Percentiles rank a stretch among this genome's conserved stretches.
Evolutionary conservation across 2,329 filamentous ascomycete genomes (phyloP).

Genomic region (Ophiostoma novo-ulmi): DNA sequence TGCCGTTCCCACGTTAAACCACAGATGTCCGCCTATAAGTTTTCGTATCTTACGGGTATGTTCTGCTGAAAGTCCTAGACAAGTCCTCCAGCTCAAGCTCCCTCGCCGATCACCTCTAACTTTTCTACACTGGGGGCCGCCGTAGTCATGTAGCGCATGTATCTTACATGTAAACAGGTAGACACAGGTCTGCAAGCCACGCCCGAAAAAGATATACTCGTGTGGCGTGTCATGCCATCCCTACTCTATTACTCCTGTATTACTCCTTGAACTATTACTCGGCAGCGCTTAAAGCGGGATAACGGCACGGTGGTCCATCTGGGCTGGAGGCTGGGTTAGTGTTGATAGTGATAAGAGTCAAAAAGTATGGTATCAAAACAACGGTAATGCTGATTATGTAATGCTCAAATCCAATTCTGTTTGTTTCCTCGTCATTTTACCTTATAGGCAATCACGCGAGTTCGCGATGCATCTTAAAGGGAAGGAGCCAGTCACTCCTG

Average conservation of each 20-base stretch:
- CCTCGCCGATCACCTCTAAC: not conserved
- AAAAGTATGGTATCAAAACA: too few relatives aligned
- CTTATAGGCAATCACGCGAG: not conserved
- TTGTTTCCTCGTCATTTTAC: not conserved
- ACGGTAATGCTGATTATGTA: not conserved
- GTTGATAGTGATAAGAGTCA: not conserved
- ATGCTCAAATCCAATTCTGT: not conserved
- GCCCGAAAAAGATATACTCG: not conserved
- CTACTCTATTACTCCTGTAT: not conserved
- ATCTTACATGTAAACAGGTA: not conserved
- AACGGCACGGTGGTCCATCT: not conserved
- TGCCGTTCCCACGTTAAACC: not conserved
- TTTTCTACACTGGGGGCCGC: not conserved
- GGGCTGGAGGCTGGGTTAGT: not conserved
- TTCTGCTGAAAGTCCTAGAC: not conserved
- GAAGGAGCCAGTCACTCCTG: not conserved
- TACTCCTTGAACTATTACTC: not conserved
- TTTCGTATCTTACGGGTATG: not conserved
- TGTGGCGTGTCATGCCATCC: not conserved
- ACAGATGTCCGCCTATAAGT: too few relatives aligned
- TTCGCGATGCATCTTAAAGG: not conserved
- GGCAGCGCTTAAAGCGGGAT: slow-evolving; percentile 2
- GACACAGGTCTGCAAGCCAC: slow-evolving; percentile 3
- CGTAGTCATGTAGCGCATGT: not conserved
- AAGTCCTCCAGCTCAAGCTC: not conserved